phyloP scores from a whole-genome alignment of 176 grass and related monocot genomes.

The Oryza glumipatula region DNA sequence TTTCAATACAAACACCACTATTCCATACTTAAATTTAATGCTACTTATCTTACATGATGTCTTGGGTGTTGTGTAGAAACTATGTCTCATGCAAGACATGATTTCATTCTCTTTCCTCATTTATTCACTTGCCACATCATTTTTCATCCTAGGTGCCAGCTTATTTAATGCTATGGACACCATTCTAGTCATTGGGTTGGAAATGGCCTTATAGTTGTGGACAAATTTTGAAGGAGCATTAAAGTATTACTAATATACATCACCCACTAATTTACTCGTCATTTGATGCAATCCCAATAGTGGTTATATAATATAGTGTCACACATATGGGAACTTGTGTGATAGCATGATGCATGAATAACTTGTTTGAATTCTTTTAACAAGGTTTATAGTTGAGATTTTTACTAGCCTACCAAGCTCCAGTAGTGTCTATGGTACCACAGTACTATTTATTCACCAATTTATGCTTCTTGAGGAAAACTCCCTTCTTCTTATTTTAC shows the following conservation, averaged over 20 bases:
- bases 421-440: background rate
- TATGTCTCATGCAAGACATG: too few relatives aligned
- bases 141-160: too few relatives aligned
- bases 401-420: background rate
- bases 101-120: too few relatives aligned
- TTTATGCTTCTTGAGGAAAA: background rate
- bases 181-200: too few relatives aligned
- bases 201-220: too few relatives aligned
- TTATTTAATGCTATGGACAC: too few relatives aligned
- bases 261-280: background rate
- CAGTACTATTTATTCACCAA: background rate
- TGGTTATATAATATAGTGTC: background rate
- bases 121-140: too few relatives aligned
- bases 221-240: too few relatives aligned
- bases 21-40: too few relatives aligned
- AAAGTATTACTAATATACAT: background rate
- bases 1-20: too few relatives aligned
- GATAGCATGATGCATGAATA: background rate
- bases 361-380: constrained; percentile 21
- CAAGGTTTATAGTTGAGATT: background rate
- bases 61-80: too few relatives aligned
- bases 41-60: too few relatives aligned
- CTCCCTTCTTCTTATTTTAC: constrained; percentile 44
- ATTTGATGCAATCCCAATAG: background rate
- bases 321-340: background rate